Conservation (phyloP, 192 early-diverging fungal species). For the Glomus cerebriforme region DNA sequence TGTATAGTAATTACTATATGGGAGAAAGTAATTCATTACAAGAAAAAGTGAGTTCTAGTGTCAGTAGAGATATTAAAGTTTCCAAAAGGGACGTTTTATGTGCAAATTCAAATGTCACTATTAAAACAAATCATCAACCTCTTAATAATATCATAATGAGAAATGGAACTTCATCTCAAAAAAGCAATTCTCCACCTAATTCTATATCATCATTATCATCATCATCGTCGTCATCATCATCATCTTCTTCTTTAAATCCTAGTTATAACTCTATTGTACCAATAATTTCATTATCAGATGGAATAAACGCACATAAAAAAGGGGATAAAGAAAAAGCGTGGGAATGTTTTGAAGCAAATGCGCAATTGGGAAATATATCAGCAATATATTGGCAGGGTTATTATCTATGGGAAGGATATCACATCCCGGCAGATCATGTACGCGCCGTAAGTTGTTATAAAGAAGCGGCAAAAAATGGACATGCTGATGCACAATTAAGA, state of each 20-base stretch:
- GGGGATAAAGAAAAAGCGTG: constrained; percentile 4
- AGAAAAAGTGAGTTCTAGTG: background rate
- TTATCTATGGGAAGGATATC: constrained; percentile 24
- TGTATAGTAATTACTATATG: background rate
- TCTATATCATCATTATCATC: background rate
- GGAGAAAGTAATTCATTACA: background rate
- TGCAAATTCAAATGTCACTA: background rate
- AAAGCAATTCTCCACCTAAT: background rate
- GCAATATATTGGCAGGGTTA: constrained; percentile 30
- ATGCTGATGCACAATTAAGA: constrained; percentile 19
- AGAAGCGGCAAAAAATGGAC: constrained; percentile 13
- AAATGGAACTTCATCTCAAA: background rate
- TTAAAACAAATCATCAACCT: background rate
- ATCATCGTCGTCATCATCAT: background rate
- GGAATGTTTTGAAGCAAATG: constrained; percentile 24
- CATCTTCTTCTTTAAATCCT: background rate
- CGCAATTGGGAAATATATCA: background rate
- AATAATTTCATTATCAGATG: background rate
- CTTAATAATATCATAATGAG: background rate
- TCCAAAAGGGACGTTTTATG: background rate
- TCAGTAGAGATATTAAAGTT: background rate
- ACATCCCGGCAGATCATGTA: background rate
- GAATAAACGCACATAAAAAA: background rate
- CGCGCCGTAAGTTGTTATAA: background rate
- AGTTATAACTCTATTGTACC: background rate